Evolutionary conservation across 2,329 filamentous ascomycete genomes (phyloP), one percentile per base, ranked within the genome.

Genomic region (Trichoderma koningii): DNA sequence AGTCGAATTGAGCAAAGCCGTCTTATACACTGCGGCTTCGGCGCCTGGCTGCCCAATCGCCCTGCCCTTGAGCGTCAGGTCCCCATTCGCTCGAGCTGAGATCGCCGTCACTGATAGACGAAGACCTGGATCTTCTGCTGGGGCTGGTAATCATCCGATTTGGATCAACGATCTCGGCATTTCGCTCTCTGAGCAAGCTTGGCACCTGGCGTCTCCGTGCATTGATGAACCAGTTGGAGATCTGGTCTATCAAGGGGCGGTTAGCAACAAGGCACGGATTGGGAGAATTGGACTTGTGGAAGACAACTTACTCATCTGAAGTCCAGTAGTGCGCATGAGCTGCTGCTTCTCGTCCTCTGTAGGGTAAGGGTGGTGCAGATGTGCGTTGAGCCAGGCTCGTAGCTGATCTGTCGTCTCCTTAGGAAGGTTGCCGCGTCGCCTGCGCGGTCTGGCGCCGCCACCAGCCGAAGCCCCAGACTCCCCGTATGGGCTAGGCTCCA

Each of bases 321-420:
- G 80, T 0, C 87, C 87, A 0, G 92, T 96, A 72, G 87, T 82
- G 53, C 84, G 83, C 83, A 93, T 92, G 55, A 96, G 82, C 66
- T 90, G 86, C 73, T 93, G 87, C 77, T 96, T 96, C 78, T 96
- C 90, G 68, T 96, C 91, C 75, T 96, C 91, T 5, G 88, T 93
- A 1, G 92, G 92, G 74, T 96, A 96, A 0, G 92, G 92, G 72
- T 95, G 92, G 66, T 87, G 82, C 7, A 93, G 77, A 75, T 95
- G 90, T n/a, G 83, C 82, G 59, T 88, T 78, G 69, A 96, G 93
- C 93, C 93, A 97, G 0, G 85, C 81, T 62, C 90, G 86, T 47
- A 97, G 81, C 69, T 91, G 88, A 73, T 93, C 90, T 0, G 92
- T 97, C 0, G 92, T 91, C 63, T 93, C 90, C 73, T 96, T 96